phyloP scores from a whole-genome alignment of 2,329 filamentous ascomycete genomes.

The Sclerotinia borealis region DNA sequence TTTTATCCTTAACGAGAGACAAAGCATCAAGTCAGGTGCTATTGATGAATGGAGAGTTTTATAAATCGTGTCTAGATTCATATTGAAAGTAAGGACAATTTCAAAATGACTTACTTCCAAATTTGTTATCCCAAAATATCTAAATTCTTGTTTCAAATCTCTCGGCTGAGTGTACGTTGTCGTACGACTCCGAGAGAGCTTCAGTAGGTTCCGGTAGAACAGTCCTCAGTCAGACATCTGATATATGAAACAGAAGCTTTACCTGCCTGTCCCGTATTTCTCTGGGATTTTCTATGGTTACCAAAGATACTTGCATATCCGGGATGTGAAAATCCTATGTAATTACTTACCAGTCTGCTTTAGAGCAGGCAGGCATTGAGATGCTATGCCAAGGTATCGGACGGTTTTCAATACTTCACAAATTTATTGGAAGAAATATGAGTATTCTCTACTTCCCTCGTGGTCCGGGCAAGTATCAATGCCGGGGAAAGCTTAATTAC shows the following conservation, averaged over 20 bases:
- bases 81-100: too few relatives aligned
- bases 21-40: too few relatives aligned
- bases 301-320: slow-evolving; percentile 13
- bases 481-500: slow-evolving; percentile 8
- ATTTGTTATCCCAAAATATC: too few relatives aligned
- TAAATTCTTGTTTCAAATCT: too few relatives aligned
- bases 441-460: slow-evolving; percentile 13
- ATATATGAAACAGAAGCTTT: slow-evolving; percentile 11
- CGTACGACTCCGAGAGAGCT: not conserved
- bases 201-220: too few relatives aligned
- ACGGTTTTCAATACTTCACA: not conserved
- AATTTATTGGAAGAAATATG: slow-evolving; percentile 10
- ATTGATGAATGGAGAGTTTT: too few relatives aligned
- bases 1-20: too few relatives aligned
- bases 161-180: too few relatives aligned
- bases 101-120: too few relatives aligned
- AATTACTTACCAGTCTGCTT: slow-evolving; percentile 6
- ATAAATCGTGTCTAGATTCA: too few relatives aligned
- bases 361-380: slow-evolving; percentile 8
- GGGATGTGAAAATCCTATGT: slow-evolving; percentile 14
- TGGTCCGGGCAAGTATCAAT: slow-evolving; percentile 17
- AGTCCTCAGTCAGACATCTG: slow-evolving; percentile 10
- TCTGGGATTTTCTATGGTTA: slow-evolving; percentile 11
- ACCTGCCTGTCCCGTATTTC: slow-evolving; percentile 14
- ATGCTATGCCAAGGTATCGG: not conserved